Conservation (phyloP, 495 filamentous ascomycete species). For the Stereocaulon alpinum region DNA sequence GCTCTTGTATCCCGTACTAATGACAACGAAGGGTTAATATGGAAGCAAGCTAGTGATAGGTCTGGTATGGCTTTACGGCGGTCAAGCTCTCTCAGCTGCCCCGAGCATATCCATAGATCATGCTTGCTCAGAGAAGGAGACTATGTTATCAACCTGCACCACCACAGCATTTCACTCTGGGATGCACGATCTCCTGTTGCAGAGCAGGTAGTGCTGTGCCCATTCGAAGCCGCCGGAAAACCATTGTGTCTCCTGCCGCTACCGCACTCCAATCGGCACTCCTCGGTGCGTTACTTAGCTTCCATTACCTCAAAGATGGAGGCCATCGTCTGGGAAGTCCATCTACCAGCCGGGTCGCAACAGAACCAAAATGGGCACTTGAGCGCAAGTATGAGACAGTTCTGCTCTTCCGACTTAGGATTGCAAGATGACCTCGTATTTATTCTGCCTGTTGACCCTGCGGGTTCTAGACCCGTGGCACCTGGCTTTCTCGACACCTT, state of each 20-base stretch:
- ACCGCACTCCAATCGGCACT: slow-evolving; percentile 48
- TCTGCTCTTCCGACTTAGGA: slow-evolving; percentile 62
- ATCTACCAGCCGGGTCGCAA: slow-evolving; percentile 33
- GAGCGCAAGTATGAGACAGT: slow-evolving; percentile 46
- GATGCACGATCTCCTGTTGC: slow-evolving; percentile 53
- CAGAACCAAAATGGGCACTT: slow-evolving; percentile 12
- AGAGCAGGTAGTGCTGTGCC: slow-evolving; percentile 43
- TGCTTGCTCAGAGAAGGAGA: slow-evolving; percentile 64
- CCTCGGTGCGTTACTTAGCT: slow-evolving; percentile 52
- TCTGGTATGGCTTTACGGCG: slow-evolving; percentile 46
- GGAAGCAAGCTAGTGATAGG: slow-evolving; percentile 52
- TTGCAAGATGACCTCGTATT: slow-evolving; percentile 67
- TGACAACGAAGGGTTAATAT: slow-evolving; percentile 70
- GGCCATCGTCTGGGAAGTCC: slow-evolving; percentile 79
- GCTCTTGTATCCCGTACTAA: slow-evolving; percentile 73
- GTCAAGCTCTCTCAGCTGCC: slow-evolving; percentile 58
- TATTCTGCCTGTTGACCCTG: slow-evolving; percentile 82
- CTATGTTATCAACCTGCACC: slow-evolving; percentile 72
- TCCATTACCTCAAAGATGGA: slow-evolving; percentile 73
- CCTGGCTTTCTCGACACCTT: slow-evolving; percentile 85
- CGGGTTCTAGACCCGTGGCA: slow-evolving; percentile 56
- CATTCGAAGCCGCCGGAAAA: slow-evolving; percentile 57
- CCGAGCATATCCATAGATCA: slow-evolving; percentile 72
- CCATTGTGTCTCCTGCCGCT: slow-evolving; percentile 74
- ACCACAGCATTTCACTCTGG: slow-evolving; percentile 71